Base-by-base conservation (phyloP, 2,329 filamentous ascomycete species). In the Myriangium duriaei region DNA sequence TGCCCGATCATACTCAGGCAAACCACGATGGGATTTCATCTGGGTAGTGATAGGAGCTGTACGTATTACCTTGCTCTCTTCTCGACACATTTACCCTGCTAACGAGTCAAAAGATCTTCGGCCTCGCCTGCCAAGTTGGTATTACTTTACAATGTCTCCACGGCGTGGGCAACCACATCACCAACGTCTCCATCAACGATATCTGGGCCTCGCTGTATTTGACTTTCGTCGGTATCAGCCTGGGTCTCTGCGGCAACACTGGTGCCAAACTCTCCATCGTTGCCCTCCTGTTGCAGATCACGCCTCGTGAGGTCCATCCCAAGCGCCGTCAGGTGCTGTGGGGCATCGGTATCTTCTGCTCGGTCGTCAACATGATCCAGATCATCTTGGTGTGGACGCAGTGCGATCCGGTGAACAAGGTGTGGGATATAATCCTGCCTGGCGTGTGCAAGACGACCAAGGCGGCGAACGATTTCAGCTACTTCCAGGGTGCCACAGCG, bases 11-110 rank as follows among this genome's bases (percentile, higher is more conserved):
- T 12, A 15, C 6, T 15, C 17, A 11, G 35, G 35, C 4, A 30
- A 31, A 37, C 32, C 26, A 29, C 35, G 35, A 5, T 30, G 26
- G 35, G 35, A 37, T 17, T 37, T 37, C 10, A 37, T 37, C 10
- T 30, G 26, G 35, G 28, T 19, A n/a, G 15, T 24, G 2, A 21
- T 37, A 18, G 35, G 15, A n/a, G 5, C 16, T n/a, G 11, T n/a
- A n/a, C n/a, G n/a, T n/a, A n/a, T n/a, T n/a, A n/a, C n/a, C n/a
- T n/a, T n/a, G n/a, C n/a, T n/a, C n/a, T n/a, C n/a, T n/a, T n/a
- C n/a, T n/a, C n/a, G n/a, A n/a, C n/a, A n/a, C n/a, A n/a, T n/a
- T n/a, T n/a, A n/a, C n/a, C n/a, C n/a, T n/a, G n/a, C n/a, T n/a
- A n/a, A n/a, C n/a, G n/a, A n/a, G n/a, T n/a, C n/a, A n/a, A n/a